Evolutionary conservation across 176 grass and related monocot genomes (phyloP), one percentile per base, ranked within the genome.

Genomic region (Neostapfia colusana): DNA sequence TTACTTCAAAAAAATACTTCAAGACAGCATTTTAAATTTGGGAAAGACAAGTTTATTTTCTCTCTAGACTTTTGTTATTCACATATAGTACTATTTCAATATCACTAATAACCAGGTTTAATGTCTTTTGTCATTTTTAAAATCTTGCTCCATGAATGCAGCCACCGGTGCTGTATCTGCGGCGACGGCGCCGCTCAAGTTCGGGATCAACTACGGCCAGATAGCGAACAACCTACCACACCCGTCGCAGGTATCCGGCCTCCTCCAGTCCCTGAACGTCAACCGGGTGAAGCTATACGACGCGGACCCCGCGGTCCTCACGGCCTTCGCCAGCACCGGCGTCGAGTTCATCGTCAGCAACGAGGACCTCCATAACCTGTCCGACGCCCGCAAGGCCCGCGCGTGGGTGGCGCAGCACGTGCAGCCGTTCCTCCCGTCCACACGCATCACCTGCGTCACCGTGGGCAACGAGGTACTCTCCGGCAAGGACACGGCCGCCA

Each of bases 131-230:
- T 26, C 23, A 26, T 26, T 11, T 58, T 5, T 13, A 51, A 58
- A 58, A 58, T 58, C 55, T 58, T 7, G 55, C 23, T 24, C 23
- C 21, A 58, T 58, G 55, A 26, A 26, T 17, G 48, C 65, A 84
- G 81, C 45, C 46, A 57, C 42, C 17, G 56, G 0, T 16, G 23
- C 38, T 26, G 67, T 21, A 72, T 82, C 74, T 58, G 67, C 86
- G 24, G 67, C 74, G 36, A 45, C 63, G 20, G 70, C 76, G 56
- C 41, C 77, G 18, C 67, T 63, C 20, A 84, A 80, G 81, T 85
- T 90, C 59, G 93, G 93, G 28, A 96, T 96, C 75, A 96, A 96
- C 70, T 96, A 96, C 34, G 93, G 93, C 13, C 93, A 96, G 70
- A 74, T 96, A 6, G 93, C 89, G 44, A 77, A 90, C 75, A 87